A percentile compares a stretch with the other conserved stretches of the same genome.
These are phyloP conservation scores for Trypanosoma conorhini DNA, from an alignment of 208 protist species.

Conservation along the genomic window DNA sequence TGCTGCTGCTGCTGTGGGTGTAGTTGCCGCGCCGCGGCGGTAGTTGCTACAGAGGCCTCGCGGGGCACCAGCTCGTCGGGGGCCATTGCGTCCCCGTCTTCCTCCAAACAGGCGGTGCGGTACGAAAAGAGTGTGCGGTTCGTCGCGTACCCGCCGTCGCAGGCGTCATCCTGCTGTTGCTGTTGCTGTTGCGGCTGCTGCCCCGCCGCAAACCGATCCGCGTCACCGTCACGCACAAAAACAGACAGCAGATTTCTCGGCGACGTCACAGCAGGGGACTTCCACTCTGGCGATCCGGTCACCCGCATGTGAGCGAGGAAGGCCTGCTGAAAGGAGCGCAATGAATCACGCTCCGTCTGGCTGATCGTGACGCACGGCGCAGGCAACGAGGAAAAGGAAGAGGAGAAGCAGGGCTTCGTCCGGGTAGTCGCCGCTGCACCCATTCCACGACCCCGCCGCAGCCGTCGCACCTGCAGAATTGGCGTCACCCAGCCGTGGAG, in stretches of 20 bases:
- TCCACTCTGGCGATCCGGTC: slow-evolving; percentile 27
- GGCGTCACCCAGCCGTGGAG: slow-evolving; percentile 17
- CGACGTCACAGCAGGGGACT: slow-evolving; percentile 12
- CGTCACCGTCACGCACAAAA: slow-evolving; percentile 3
- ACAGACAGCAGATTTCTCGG: slow-evolving; percentile 1
- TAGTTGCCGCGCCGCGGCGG: background rate
- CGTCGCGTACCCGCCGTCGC: slow-evolving; percentile 1
- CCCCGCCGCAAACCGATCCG: background rate
- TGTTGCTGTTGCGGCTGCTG: background rate
- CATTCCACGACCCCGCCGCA: background rate
- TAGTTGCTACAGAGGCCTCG: slow-evolving; percentile 5
- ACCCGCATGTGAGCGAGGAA: slow-evolving; percentile 38
- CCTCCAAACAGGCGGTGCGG: slow-evolving; percentile 14
- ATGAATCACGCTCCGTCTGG: slow-evolving; percentile 45
- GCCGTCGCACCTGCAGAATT: background rate
- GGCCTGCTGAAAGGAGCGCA: slow-evolving; percentile 50
- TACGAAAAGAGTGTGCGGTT: slow-evolving; percentile 42
- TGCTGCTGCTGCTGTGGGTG: background rate
- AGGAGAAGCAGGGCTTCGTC: background rate
- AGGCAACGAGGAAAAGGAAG: background rate
- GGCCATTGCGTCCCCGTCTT: slow-evolving; percentile 18
- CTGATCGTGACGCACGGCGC: slow-evolving; percentile 49
- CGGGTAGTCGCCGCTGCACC: background rate
- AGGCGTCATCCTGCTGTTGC: background rate
- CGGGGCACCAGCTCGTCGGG: slow-evolving; percentile 4